A percentile compares a stretch with the other conserved stretches of the same genome.
Evolutionary conservation across 176 grass and related monocot species (phyloP).

Genomic region (Oryza glumipatula): DNA sequence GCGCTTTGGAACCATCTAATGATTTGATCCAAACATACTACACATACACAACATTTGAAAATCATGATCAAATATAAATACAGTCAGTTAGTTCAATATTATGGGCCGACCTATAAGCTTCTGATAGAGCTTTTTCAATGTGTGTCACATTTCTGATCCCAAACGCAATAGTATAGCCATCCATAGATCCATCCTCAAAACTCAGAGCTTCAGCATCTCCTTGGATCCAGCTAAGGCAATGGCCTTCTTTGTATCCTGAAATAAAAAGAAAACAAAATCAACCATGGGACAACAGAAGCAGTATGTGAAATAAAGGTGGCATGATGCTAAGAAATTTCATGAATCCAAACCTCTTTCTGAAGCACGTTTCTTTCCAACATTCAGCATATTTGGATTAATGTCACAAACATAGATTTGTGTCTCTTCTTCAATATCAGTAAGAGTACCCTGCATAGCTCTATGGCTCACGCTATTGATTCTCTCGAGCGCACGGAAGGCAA

Average conservation of each 20-base stretch:
- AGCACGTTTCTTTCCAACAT: conserved; percentile 85
- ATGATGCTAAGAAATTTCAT: neutral
- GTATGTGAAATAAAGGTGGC: conserved; percentile 16
- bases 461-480: conserved; percentile 69
- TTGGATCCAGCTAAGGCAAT: conserved; percentile 76
- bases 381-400: conserved; percentile 94
- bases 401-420: conserved; percentile 90
- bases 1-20: neutral
- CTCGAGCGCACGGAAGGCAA: conserved; percentile 83
- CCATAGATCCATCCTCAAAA: conserved; percentile 91
- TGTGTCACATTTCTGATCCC: conserved; percentile 96
- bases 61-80: neutral
- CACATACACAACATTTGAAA: neutral
- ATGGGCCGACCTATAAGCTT: conserved; percentile 74
- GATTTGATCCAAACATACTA: neutral
- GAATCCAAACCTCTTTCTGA: conserved; percentile 63
- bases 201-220: conserved; percentile 90
- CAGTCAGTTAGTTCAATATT: neutral
- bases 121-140: conserved; percentile 86
- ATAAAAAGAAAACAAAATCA: conserved; percentile 3
- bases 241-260: conserved; percentile 57
- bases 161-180: conserved; percentile 94
- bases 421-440: conserved; percentile 70
- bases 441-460: conserved; percentile 56
- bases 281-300: neutral